Conservation (phyloP, 768 basidiomycete species). For the Boletus subcaerulescens region DNA sequence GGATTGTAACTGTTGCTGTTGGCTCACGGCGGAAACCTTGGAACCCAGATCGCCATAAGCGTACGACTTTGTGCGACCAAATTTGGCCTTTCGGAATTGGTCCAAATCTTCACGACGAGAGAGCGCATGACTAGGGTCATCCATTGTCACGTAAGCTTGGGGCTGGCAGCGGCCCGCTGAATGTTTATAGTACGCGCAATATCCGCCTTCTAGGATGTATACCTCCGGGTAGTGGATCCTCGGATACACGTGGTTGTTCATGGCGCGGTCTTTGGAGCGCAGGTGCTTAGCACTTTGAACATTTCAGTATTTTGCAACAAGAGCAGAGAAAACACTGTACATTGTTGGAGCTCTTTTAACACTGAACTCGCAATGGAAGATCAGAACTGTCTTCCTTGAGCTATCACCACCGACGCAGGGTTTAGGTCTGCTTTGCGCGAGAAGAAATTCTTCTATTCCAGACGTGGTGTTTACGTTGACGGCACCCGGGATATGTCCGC, state of each 20-base stretch:
- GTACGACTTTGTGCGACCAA: conserved; percentile 88
- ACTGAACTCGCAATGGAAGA: conserved; percentile 99
- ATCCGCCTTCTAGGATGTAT: conserved; percentile 96
- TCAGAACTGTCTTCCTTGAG: conserved; percentile 73
- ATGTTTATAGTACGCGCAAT: conserved; percentile 79
- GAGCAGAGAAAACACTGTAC: conserved; percentile 44
- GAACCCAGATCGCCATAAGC: conserved; percentile 77
- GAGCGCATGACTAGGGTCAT: conserved; percentile 79
- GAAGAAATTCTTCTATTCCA: conserved; percentile 77
- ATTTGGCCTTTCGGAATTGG: conserved; percentile 86
- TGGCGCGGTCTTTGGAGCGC: conserved; percentile 82
- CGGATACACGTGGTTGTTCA: conserved; percentile 89
- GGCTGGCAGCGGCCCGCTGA: conserved; percentile 75
- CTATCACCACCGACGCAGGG: conserved; percentile 74
- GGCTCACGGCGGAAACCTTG: conserved; percentile 36
- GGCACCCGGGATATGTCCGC: conserved; percentile 91
- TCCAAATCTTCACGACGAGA: conserved; percentile 85
- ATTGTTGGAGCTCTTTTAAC: conserved; percentile 94
- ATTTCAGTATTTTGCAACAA: conserved; percentile 3
- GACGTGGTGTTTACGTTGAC: conserved; percentile 84
- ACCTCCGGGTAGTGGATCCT: conserved; percentile 94
- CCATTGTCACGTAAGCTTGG: conserved; percentile 86
- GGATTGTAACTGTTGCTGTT: conserved; percentile 39
- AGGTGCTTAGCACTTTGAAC: conserved; percentile 81
- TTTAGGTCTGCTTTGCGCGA: conserved; percentile 58